Conservation (phyloP, 345 rosid species). For the Salix koriyanagi region DNA sequence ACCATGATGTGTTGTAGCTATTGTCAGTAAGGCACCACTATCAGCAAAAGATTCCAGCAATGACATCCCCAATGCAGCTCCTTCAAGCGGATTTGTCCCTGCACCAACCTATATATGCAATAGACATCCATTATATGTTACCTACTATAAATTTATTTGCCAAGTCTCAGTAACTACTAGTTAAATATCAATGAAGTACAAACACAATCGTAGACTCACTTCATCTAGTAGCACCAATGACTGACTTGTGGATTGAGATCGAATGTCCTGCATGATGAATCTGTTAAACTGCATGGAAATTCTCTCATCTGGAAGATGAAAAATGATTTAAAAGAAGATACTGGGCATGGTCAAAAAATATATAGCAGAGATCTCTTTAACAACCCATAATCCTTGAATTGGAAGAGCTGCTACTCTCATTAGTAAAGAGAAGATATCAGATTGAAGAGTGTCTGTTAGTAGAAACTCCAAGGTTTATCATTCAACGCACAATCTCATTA, state of each 20-base stretch:
- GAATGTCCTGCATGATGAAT: slow-evolving; percentile 61
- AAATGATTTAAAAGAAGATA: background rate
- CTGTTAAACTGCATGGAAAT: background rate
- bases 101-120: slow-evolving; percentile 67
- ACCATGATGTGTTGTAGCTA: slow-evolving; percentile 92
- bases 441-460: background rate
- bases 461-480: background rate
- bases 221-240: slow-evolving; percentile 90
- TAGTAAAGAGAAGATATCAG: background rate
- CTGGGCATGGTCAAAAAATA: background rate
- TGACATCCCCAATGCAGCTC: slow-evolving; percentile 94
- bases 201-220: slow-evolving; percentile 40
- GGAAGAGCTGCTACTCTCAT: background rate
- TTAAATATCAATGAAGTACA: slow-evolving; percentile 1
- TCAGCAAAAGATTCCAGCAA: slow-evolving; percentile 79
- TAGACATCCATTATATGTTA: background rate
- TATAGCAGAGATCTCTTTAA: slow-evolving; percentile 9
- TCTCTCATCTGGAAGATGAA: background rate
- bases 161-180: background rate
- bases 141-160: no score
- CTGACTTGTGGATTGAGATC: slow-evolving; percentile 59
- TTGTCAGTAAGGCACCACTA: slow-evolving; percentile 67
- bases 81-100: slow-evolving; percentile 97
- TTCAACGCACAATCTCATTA: background rate
- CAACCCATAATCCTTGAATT: background rate